Evolutionary conservation across 176 grass and related monocot genomes (phyloP).

Genomic region (Puya raimondii): DNA sequence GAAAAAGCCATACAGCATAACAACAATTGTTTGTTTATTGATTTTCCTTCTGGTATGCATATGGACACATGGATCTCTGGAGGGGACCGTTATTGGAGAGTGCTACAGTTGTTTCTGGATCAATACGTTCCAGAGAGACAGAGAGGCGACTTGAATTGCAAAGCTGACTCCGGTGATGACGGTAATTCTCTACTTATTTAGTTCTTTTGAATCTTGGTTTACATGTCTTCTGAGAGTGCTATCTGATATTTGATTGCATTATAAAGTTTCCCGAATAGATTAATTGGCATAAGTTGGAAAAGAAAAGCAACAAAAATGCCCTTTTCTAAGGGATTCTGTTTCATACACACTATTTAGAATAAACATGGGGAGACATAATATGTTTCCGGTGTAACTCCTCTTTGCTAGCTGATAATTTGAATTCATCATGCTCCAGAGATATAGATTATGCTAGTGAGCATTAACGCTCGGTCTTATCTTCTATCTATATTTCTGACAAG

Average conservation of each 20-base stretch:
- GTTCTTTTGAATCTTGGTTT: background rate
- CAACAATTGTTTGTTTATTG: slow-evolving; percentile 62
- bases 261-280: too few relatives aligned
- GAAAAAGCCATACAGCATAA: slow-evolving; percentile 61
- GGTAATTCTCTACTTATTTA: slow-evolving; percentile 43
- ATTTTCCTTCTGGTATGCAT: slow-evolving; percentile 96
- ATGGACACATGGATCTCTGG: slow-evolving; percentile 97
- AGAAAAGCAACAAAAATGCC: too few relatives aligned
- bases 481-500: background rate
- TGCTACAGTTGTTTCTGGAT: slow-evolving; percentile 70
- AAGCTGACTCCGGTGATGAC: slow-evolving; percentile 31
- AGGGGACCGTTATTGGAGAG: slow-evolving; percentile 90
- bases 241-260: too few relatives aligned
- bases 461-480: background rate
- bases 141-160: slow-evolving; percentile 31
- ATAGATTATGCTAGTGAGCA: too few relatives aligned
- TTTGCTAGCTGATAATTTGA: too few relatives aligned
- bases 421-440: too few relatives aligned
- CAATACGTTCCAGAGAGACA: slow-evolving; percentile 44
- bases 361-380: too few relatives aligned
- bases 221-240: too few relatives aligned
- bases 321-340: too few relatives aligned
- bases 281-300: too few relatives aligned
- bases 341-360: too few relatives aligned
- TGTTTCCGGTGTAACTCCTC: too few relatives aligned